Evolutionary conservation across 495 filamentous ascomycete genomes (phyloP), one percentile per base, ranked within the genome.

Genomic region (Podospora sp.): DNA sequence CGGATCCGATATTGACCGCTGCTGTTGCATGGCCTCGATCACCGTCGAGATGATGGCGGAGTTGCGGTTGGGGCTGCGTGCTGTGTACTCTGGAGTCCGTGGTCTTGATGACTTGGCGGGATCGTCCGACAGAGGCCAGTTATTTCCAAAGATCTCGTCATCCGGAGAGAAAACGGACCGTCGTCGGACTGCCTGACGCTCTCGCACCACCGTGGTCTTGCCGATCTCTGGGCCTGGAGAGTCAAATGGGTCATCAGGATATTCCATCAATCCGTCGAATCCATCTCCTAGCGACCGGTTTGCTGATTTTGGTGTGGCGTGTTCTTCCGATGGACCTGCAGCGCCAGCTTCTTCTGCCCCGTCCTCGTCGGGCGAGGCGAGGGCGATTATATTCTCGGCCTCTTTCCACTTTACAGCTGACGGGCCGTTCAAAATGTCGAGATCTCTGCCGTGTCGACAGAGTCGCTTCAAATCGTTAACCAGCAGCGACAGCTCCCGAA

Each of bases 341-440:
- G 71, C 65, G 55, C 75, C 68, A 33, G 78, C 46, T 40, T 77
- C 72, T 12, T 81, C 73, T 6, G 68, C 68, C 4, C 81, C 77
- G 21, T 94, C 92, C 56, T 95, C 91, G 65, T 95, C 90, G 35
- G 92, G 87, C 1, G 91, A 93, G 35, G 92, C 92, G 11, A 96
- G 81, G 33, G 91, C 90, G 69, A 96, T 92, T 56, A 96, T 94
- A 18, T 90, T 89, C 73, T 96, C 92, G 6, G 92, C 92, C 76
- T 96, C 92, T 72, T 90, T 89, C 90, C 91, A 96, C 46, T 93
- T 80, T 53, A 85, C 81, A 61, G 82, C 81, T 12, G 88, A 86
- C 2, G 85, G 78, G 0, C 91, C 91, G 65, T 83, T 72, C 25
- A 91, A 78, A 58, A 94, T 81, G 36, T 85, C 85, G 72, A 91